Evolutionary conservation across 441 rosid species (phyloP).

Genomic region (Pelargonium citronellum): DNA sequence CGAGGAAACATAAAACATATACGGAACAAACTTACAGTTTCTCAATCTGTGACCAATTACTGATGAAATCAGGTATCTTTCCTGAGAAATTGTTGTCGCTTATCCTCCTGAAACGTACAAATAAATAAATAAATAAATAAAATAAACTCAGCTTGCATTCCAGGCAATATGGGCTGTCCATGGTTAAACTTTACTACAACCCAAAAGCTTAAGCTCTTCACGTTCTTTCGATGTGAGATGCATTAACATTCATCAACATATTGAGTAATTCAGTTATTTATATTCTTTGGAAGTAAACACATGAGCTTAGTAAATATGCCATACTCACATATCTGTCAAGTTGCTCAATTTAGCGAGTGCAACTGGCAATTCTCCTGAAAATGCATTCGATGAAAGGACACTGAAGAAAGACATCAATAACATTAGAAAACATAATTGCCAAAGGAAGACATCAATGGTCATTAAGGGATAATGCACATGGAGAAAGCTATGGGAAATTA

Average conservation of each 20-base stretch:
- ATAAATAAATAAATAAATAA: constrained; percentile 14
- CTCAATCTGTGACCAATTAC: constrained; percentile 51
- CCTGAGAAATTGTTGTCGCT: constrained; percentile 69
- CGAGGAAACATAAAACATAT: not conserved
- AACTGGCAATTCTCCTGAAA: constrained; percentile 55
- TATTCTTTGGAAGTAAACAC: not conserved
- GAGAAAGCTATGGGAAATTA: constrained; percentile 29
- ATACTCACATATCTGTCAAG: constrained; percentile 67
- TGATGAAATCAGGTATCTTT: constrained; percentile 56
- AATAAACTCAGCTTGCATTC: not conserved
- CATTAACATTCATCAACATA: too few species aligned
- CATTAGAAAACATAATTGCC: constrained; percentile 5
- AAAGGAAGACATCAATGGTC: not conserved
- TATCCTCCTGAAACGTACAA: constrained; percentile 48
- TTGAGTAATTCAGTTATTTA: not conserved
- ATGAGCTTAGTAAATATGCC: not conserved
- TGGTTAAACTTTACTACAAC: too few species aligned
- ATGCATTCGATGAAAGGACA: constrained; percentile 57
- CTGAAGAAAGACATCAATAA: constrained; percentile 30
- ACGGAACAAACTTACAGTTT: constrained; percentile 52
- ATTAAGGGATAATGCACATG: constrained; percentile 14
- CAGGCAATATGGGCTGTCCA: not conserved
- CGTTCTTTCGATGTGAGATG: too few species aligned
- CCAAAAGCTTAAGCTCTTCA: too few species aligned
- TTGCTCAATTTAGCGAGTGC: constrained; percentile 49